Conservation (phyloP, 305 asterid species). For the Caryopteris hybrid region DNA sequence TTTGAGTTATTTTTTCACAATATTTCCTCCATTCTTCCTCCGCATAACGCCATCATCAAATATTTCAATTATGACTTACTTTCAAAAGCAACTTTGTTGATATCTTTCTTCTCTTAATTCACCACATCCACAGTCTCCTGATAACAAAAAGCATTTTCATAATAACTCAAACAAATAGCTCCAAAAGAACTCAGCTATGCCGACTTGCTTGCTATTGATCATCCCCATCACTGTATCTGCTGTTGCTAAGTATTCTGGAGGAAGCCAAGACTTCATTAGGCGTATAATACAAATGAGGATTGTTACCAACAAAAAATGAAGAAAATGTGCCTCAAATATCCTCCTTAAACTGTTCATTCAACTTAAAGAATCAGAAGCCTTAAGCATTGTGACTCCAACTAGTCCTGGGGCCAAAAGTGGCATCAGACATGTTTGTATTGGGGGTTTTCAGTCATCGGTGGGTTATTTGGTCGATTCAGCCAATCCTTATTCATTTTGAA, state of each 20-base stretch:
- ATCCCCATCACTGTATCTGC: background rate
- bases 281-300: background rate
- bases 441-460: background rate
- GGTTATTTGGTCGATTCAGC: background rate
- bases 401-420: background rate
- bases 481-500: background rate
- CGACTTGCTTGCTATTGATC: background rate
- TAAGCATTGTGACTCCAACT: background rate
- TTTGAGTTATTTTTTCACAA: background rate
- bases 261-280: background rate
- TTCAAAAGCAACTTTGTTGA: no score
- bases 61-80: background rate
- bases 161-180: no score
- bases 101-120: background rate
- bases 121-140: no score
- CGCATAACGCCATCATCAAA: background rate
- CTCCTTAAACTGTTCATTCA: background rate
- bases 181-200: background rate
- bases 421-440: background rate
- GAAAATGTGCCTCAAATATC: background rate
- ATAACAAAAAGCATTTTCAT: background rate
- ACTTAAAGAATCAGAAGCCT: background rate
- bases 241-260: background rate
- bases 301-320: background rate
- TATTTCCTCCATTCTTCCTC: background rate